Percentiles rank a stretch among this genome's conserved stretches.
phyloP scores from a whole-genome alignment of 1,284 basidiomycete genomes.

The Ganoderma multipileum region DNA sequence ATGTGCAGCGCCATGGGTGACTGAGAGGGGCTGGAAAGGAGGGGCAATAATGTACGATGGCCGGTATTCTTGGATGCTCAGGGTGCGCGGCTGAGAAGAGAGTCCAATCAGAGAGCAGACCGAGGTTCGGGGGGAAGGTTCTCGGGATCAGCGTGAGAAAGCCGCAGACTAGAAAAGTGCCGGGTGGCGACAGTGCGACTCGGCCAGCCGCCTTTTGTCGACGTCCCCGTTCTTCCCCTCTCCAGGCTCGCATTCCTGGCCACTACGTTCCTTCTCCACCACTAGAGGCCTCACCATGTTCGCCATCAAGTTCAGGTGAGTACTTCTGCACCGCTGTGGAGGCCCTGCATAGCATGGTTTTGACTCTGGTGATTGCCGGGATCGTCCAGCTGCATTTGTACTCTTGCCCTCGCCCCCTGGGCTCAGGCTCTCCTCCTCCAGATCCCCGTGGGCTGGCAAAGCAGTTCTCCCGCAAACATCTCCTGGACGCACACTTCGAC shows the following conservation, averaged over 20 bases:
- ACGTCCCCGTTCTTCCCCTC: constrained; percentile 17
- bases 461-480: constrained; percentile 48
- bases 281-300: constrained; percentile 43
- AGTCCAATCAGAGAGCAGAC: constrained; percentile 6
- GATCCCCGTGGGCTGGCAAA: constrained; percentile 43
- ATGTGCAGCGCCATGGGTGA: not conserved
- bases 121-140: constrained; percentile 17
- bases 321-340: not conserved
- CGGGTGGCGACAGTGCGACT: not conserved
- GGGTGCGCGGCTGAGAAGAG: not conserved
- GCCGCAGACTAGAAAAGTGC: constrained; percentile 15
- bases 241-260: constrained; percentile 15
- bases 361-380: not conserved
- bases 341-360: not conserved
- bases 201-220: constrained; percentile 7
- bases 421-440: constrained; percentile 55
- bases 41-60: not conserved
- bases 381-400: constrained; percentile 47
- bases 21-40: not conserved
- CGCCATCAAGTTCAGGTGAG: constrained; percentile 42
- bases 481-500: constrained; percentile 50
- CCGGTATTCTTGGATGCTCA: constrained; percentile 5
- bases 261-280: constrained; percentile 16
- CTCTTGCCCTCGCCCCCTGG: constrained; percentile 50
- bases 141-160: constrained; percentile 26